Evolutionary conservation across 2,329 filamentous ascomycete species (phyloP).

Genomic region (Trichophyton verrucosum): DNA sequence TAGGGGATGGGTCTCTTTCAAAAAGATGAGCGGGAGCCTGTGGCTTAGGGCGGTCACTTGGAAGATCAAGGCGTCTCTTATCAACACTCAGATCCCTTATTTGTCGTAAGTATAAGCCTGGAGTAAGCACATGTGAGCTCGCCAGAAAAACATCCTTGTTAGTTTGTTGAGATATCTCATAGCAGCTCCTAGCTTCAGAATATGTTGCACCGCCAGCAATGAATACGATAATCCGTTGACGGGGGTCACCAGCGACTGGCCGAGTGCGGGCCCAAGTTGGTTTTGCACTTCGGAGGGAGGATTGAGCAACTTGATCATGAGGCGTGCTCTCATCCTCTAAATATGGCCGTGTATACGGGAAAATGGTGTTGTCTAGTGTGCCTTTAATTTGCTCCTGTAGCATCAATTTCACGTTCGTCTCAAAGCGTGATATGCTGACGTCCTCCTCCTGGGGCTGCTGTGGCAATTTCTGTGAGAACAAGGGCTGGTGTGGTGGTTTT

Average conservation of each 20-base stretch:
- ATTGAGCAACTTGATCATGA: conserved; percentile 45
- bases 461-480: conserved; percentile 58
- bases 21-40: conserved; percentile 77
- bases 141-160: conserved; percentile 76
- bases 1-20: conserved; percentile 51
- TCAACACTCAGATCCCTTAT: conserved; percentile 66
- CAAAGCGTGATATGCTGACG: conserved; percentile 65
- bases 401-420: conserved; percentile 68
- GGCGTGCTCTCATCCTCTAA: conserved; percentile 34
- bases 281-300: conserved; percentile 79
- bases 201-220: conserved; percentile 93
- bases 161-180: conserved; percentile 62
- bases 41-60: conserved; percentile 65
- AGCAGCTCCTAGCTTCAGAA: conserved; percentile 78
- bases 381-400: conserved; percentile 62
- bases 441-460: conserved; percentile 54
- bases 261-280: conserved; percentile 89
- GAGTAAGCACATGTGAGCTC: conserved; percentile 86
- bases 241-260: conserved; percentile 61
- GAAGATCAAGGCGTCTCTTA: conserved; percentile 64
- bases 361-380: conserved; percentile 51
- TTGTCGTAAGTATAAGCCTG: conserved; percentile 69
- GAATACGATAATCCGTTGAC: conserved; percentile 84
- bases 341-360: conserved; percentile 63
- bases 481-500: conserved; percentile 49